phyloP scores from a whole-genome alignment of 495 filamentous ascomycete genomes.

The Penicillium ochrochloron region DNA sequence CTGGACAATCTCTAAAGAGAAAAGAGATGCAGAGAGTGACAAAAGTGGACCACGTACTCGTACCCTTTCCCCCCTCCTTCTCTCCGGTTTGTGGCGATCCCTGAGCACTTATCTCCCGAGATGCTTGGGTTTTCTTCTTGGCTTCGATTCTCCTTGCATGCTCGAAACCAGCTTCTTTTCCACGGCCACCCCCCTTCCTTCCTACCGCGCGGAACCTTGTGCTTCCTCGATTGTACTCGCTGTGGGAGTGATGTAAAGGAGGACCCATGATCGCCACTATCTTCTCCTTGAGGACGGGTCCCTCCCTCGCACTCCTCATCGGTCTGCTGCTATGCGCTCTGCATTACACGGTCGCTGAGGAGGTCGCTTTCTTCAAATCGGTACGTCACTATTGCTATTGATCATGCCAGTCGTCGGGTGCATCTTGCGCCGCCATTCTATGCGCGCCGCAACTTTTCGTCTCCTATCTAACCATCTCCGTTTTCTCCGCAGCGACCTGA shows the following conservation, averaged over 20 bases:
- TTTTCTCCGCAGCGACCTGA: conserved; percentile 43
- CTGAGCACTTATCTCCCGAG: conserved; percentile 8
- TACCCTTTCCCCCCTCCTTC: conserved; percentile 9
- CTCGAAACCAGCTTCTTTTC: conserved; percentile 22
- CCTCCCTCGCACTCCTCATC: conserved; percentile 19
- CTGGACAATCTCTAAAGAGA: neutral
- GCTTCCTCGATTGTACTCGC: neutral
- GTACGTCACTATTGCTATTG: conserved; percentile 19
- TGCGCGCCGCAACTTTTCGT: neutral
- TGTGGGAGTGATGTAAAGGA: conserved; percentile 27
- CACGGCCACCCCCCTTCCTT: conserved; percentile 17
- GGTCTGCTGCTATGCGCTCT: conserved; percentile 22
- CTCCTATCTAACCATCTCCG: conserved; percentile 11
- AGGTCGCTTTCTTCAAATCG: conserved; percentile 35
- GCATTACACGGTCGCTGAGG: conserved; percentile 21
- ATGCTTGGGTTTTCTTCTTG: conserved; percentile 13
- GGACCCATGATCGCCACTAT: conserved; percentile 30
- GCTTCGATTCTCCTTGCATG: conserved; percentile 15
- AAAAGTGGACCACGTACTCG: conserved; percentile 18
- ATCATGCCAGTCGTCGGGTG: conserved; percentile 10
- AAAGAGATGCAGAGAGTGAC: neutral
- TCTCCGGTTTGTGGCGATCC: conserved; percentile 1
- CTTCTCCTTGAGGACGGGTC: conserved; percentile 19
- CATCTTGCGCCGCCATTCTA: neutral
- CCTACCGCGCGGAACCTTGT: conserved; percentile 8